Evolutionary conservation across 495 filamentous ascomycete species (phyloP), one percentile per base, ranked within the genome.

Genomic region (Podospora didyma): DNA sequence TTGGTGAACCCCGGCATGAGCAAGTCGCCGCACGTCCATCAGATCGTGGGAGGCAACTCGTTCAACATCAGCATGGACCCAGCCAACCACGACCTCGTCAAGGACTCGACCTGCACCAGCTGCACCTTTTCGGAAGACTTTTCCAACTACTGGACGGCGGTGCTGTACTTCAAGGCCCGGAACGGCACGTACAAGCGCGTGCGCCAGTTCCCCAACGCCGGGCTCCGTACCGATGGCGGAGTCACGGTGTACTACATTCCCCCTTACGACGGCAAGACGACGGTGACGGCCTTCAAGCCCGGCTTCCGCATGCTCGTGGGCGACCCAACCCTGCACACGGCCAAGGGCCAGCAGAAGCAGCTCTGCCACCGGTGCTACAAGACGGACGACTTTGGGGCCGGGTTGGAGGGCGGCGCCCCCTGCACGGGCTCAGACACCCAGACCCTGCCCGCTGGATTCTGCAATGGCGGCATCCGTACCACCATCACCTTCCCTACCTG

Each of bases 181-280:
- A 78, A 78, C 55, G 74, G 74, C 10, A 73, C 69, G 45, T 74
- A 69, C 59, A 72, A 72, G 59, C 68, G 73, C 37, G 75, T 78
- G 31, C 72, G 70, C 4, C 73, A 76, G 59, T 66, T 71, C 55
- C 68, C 68, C 41, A 79, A 77, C 56, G 60, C 65, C 16, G 75
- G 73, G 7, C 62, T 79, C 28, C 59, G 63, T 21, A 68, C 69
- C 49, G 53, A 73, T 44, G 75, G 67, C 23, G 75, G 75, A 3
- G 70, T 78, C 48, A 77, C 75, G 9, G 69, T 79, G 21, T 79
- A 79, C 61, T 79, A 79, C 67, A 77, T 78, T 63, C 73, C 73
- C 11, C 73, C 74, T 1, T 78, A 77, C 60, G 68, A 73, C 58
- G 60, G 66, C 19, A 69, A 51, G 49, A 64, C 67, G 49, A 73